phyloP scores from a whole-genome alignment of 768 basidiomycete species.

The Dentipellis fragilis region DNA sequence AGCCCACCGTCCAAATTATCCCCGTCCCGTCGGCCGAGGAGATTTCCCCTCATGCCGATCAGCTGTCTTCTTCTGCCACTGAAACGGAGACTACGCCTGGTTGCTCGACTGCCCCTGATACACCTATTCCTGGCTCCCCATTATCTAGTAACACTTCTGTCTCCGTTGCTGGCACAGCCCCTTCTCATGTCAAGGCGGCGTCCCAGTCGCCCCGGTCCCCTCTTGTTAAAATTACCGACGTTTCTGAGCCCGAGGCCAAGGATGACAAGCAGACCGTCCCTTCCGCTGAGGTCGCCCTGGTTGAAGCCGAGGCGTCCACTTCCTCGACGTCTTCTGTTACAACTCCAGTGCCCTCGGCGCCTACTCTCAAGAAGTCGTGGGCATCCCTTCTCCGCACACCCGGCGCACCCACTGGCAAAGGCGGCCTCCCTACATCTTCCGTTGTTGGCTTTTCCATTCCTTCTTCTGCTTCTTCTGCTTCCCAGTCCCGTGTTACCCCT shows the following conservation, averaged over 20 bases:
- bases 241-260: not conserved
- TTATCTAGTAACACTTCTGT: constrained; percentile 51
- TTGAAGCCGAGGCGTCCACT: not conserved
- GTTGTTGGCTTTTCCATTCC: constrained; percentile 70
- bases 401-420: constrained; percentile 27
- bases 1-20: not conserved
- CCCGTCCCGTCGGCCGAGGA: not conserved
- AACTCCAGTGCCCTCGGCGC: constrained; percentile 5
- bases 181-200: constrained; percentile 17
- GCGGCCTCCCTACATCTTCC: constrained; percentile 56
- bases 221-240: not conserved
- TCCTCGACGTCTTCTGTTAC: not conserved
- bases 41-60: constrained; percentile 15
- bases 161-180: constrained; percentile 26
- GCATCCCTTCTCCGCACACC: constrained; percentile 55
- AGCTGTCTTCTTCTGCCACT: constrained; percentile 36
- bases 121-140: constrained; percentile 43
- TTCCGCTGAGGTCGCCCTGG: not conserved
- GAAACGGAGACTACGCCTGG: constrained; percentile 22
- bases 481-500: constrained; percentile 12
- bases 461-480: constrained; percentile 29
- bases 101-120: constrained; percentile 37
- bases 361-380: constrained; percentile 53
- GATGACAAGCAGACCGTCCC: not conserved
- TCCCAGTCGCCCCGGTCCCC: not conserved